Conservation (phyloP, 345 rosid genomes). For the Bruguiera gymnorhiza region DNA sequence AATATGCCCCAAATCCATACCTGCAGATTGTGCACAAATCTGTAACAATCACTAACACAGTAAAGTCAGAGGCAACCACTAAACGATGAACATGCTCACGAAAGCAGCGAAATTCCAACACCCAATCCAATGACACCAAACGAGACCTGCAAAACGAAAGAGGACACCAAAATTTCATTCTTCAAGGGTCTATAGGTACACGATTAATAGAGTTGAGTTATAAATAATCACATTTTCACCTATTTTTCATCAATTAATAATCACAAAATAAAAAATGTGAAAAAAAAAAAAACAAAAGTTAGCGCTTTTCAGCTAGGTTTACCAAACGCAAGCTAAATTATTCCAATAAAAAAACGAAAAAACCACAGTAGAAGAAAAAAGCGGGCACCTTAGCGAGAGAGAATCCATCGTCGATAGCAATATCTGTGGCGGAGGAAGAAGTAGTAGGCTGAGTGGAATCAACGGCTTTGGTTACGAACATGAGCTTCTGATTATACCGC, state of each 20-base stretch:
- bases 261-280: too few relatives aligned
- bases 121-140: constrained; percentile 90
- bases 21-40: constrained; percentile 36
- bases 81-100: constrained; percentile 49
- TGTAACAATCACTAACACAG: constrained; percentile 5
- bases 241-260: too few relatives aligned
- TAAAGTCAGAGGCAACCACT: not conserved
- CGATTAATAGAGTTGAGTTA: too few relatives aligned
- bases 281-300: too few relatives aligned
- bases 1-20: constrained; percentile 94
- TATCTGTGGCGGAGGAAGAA: constrained; percentile 36
- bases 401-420: constrained; percentile 70
- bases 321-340: not conserved
- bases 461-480: constrained; percentile 46
- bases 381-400: constrained; percentile 65
- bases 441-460: constrained; percentile 65
- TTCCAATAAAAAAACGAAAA: not conserved
- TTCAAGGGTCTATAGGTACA: not conserved
- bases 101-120: constrained; percentile 67
- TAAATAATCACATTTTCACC: too few relatives aligned
- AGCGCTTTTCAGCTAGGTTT: too few relatives aligned
- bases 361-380: not conserved
- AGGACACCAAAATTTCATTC: not conserved
- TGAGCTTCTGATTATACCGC: constrained; percentile 19
- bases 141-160: constrained; percentile 56